phyloP scores from a whole-genome alignment of 2,329 filamentous ascomycete genomes.

The Colletotrichum scovillei region DNA sequence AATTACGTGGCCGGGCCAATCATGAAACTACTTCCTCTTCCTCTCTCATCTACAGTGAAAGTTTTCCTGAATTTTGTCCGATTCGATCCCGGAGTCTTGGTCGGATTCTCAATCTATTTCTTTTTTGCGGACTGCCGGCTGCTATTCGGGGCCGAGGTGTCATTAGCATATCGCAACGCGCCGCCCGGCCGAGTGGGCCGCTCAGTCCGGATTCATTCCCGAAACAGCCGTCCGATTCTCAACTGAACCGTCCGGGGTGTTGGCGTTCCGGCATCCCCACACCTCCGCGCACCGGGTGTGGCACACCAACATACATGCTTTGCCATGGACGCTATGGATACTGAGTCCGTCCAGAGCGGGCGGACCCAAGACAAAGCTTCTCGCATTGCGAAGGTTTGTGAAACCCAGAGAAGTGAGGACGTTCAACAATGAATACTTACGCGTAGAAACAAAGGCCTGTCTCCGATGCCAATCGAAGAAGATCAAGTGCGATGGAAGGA shows the following conservation, averaged over 20 bases:
- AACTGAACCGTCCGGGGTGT: neutral
- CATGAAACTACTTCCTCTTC: slow-evolving; percentile 24
- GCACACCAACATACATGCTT: neutral
- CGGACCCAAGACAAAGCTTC: slow-evolving; percentile 7
- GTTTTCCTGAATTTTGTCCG: neutral
- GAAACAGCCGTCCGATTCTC: slow-evolving; percentile 1
- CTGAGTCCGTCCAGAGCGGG: slow-evolving; percentile 12
- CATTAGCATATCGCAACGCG: neutral
- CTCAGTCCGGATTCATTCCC: neutral
- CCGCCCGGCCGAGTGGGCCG: slow-evolving; percentile 22
- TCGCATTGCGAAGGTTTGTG: slow-evolving; percentile 23
- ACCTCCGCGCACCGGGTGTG: neutral
- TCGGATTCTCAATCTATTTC: neutral
- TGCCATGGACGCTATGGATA: slow-evolving; percentile 9
- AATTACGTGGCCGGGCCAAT: slow-evolving; percentile 31
- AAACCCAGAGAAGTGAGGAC: neutral
- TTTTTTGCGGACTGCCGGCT: neutral
- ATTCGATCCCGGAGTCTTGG: neutral
- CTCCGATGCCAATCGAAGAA: slow-evolving; percentile 34
- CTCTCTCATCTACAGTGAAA: neutral
- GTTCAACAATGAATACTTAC: neutral
- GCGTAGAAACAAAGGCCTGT: slow-evolving; percentile 23
- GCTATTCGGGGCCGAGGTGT: slow-evolving; percentile 14
- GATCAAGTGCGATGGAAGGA: slow-evolving; percentile 31
- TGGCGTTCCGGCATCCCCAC: neutral